Conservation (phyloP, 768 basidiomycete species). For the Calocybe gangraenosa region DNA sequence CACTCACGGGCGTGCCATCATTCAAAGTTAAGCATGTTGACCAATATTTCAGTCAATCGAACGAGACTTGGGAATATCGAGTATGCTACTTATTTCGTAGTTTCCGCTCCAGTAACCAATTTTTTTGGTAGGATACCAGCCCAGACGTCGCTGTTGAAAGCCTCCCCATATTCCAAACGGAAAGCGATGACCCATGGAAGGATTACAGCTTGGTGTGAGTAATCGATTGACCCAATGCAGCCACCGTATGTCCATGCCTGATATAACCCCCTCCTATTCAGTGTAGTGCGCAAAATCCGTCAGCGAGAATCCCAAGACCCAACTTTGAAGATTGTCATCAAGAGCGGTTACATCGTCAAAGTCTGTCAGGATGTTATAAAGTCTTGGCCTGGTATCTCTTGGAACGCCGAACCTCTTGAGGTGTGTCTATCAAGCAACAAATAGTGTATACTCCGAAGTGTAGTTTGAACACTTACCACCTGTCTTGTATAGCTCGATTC, state of each 20-base stretch:
- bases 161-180: conserved; percentile 31
- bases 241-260: no score
- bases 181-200: conserved; percentile 49
- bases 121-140: conserved; percentile 40
- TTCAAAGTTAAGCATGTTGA: conserved; percentile 58
- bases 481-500: conserved; percentile 61
- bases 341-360: conserved; percentile 52
- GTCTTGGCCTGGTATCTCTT: conserved; percentile 56
- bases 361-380: conserved; percentile 55
- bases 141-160: conserved; percentile 47
- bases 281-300: conserved; percentile 51
- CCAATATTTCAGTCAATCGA: conserved; percentile 54
- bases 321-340: conserved; percentile 48
- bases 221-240: neutral
- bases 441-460: no score
- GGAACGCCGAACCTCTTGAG: conserved; percentile 54
- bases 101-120: neutral
- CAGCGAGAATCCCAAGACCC: conserved; percentile 32
- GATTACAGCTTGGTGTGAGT: conserved; percentile 50
- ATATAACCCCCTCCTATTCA: conserved; percentile 18
- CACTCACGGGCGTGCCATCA: conserved; percentile 37
- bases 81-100: conserved; percentile 19
- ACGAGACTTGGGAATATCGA: conserved; percentile 52
- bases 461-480: no score
- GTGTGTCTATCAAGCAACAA: conserved; percentile 23